Conservation (phyloP, 1,284 basidiomycete genomes). For the Grifola frondosa region DNA sequence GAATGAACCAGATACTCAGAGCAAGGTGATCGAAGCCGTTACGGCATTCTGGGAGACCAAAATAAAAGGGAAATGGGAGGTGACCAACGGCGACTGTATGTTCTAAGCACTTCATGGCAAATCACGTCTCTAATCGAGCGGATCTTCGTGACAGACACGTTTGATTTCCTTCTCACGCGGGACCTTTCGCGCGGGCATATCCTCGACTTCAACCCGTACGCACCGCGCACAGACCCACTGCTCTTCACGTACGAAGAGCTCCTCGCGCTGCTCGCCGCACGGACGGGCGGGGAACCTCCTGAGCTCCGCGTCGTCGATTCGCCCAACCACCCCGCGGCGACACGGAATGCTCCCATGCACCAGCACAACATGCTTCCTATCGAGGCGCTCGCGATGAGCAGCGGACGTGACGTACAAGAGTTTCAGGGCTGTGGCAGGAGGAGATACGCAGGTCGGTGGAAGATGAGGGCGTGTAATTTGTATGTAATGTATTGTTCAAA, state of each 20-base stretch:
- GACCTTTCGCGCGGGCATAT: constrained; percentile 75
- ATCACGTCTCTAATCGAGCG: neutral
- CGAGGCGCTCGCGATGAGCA: constrained; percentile 80
- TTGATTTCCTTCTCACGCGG: constrained; percentile 87
- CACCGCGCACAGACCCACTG: constrained; percentile 82
- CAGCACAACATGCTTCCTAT: constrained; percentile 92
- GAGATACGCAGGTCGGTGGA: constrained; percentile 48
- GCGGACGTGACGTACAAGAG: constrained; percentile 69
- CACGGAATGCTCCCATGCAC: constrained; percentile 67
- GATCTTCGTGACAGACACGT: constrained; percentile 55
- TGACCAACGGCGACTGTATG: constrained; percentile 66
- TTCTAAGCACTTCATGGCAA: constrained; percentile 5
- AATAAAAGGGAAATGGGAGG: constrained; percentile 59
- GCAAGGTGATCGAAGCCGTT: constrained; percentile 56
- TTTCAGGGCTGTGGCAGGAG: constrained; percentile 72
- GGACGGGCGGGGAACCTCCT: constrained; percentile 31
- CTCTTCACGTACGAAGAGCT: constrained; percentile 87
- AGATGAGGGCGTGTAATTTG: constrained; percentile 13
- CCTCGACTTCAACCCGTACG: constrained; percentile 90
- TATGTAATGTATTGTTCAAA: no score
- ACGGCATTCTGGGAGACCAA: constrained; percentile 67
- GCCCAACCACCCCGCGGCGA: constrained; percentile 62
- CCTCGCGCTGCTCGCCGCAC: constrained; percentile 37
- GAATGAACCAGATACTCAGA: constrained; percentile 57
- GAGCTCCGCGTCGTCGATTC: constrained; percentile 75